These are phyloP conservation scores for Talaromyces stipitatus DNA, from an alignment of 495 filamentous ascomycete genomes.

Conservation along the genomic window DNA sequence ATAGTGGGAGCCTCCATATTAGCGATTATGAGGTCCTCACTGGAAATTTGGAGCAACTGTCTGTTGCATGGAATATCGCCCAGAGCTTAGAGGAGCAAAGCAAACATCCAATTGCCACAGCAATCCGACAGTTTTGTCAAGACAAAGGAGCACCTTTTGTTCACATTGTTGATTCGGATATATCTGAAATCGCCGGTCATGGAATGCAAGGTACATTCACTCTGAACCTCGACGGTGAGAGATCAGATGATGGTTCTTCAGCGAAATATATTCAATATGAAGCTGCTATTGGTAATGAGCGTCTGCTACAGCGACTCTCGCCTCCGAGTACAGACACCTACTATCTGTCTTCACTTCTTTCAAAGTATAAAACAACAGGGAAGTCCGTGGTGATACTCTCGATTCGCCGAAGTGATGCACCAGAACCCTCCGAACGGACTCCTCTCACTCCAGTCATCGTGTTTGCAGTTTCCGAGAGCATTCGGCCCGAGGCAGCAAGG, in stretches of 20 bases:
- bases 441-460: conserved; percentile 55
- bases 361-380: conserved; percentile 60
- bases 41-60: conserved; percentile 20
- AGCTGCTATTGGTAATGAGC: conserved; percentile 78
- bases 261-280: conserved; percentile 37
- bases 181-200: conserved; percentile 73
- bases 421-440: background rate
- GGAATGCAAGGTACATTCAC: conserved; percentile 70
- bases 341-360: conserved; percentile 40
- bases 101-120: conserved; percentile 80
- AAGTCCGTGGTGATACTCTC: conserved; percentile 70
- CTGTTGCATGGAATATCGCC: conserved; percentile 45
- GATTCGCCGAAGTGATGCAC: conserved; percentile 20
- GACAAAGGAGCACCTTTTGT: conserved; percentile 17
- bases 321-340: conserved; percentile 13
- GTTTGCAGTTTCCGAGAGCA: conserved; percentile 62
- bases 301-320: conserved; percentile 45
- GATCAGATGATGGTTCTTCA: background rate
- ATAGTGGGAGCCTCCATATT: conserved; percentile 73
- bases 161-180: conserved; percentile 23
- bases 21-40: conserved; percentile 59
- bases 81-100: conserved; percentile 71
- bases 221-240: conserved; percentile 14
- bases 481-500: conserved; percentile 64
- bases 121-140: conserved; percentile 60